Evolutionary conservation across 768 basidiomycete species (phyloP), one percentile per base, ranked within the genome.

Genomic region (Kwoniella bestiolae): DNA sequence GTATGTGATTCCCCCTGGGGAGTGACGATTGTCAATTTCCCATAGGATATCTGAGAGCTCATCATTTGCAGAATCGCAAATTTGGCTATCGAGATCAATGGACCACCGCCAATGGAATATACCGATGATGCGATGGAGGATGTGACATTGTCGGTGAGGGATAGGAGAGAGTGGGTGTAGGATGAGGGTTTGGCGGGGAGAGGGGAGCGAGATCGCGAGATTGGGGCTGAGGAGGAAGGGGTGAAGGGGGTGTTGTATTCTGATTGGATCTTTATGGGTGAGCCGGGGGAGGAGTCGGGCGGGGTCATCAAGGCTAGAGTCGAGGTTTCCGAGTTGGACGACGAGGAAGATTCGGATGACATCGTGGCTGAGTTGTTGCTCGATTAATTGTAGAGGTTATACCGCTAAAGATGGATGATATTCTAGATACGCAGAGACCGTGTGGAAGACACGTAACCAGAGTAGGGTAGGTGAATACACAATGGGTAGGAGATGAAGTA

Each of bases 21-120:
- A 2, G 73, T 74, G 23, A 71, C 56, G 28, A 75, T 68, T 11
- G 63, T 38, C 8, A 78, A 60, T 50, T 65, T 59, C 3, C 77
- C 77, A 29, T 64, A 63, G 16, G 67, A 49, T 45, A 78, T 78
- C 18, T 66, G 60, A n/a, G 65, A 63, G 14, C 41, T 21, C 71
- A 77, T 72, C 69, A 71, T 73, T 34, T 60, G 55, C 23, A 77
- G 16, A 45, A 77, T 74, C 8, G 68, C 76, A 35, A 68, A 51
- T 31, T 64, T 59, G 16, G 55, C 69, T 26, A 63, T 31, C 2
- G 73, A 44, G 3, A 72, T 29, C 11, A 74, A 74, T 6, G 57
- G 55, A 56, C 65, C 66, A n/a, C 60, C 55, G 12, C 46, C 51
- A 5, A 76, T 31, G 1, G 68, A 56, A n/a, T 51, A 66, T 14